Percentiles rank a stretch among this genome's conserved stretches.
phyloP scores from a whole-genome alignment of 2,329 filamentous ascomycete species.

The Dactylellina drechsleri region DNA sequence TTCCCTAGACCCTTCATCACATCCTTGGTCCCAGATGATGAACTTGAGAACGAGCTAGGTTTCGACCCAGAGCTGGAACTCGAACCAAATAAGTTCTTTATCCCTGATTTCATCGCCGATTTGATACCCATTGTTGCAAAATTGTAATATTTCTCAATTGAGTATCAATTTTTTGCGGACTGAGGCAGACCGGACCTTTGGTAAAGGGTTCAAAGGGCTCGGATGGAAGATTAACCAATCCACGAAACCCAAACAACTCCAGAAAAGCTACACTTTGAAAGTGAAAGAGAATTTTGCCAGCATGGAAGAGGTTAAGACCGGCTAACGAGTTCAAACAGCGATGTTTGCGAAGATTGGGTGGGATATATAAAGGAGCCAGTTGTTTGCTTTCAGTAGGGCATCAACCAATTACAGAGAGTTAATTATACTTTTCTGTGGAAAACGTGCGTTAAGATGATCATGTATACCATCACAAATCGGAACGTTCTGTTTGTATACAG shows the following conservation, averaged over 20 bases:
- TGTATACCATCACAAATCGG: too few relatives aligned
- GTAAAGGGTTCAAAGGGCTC: not conserved
- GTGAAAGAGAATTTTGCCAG: too few relatives aligned
- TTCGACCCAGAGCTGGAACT: conserved; percentile 14
- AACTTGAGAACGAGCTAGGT: not conserved
- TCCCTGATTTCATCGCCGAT: conserved; percentile 3
- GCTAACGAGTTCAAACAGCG: too few relatives aligned
- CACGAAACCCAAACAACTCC: not conserved
- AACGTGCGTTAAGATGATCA: too few relatives aligned
- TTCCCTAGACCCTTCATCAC: conserved; percentile 6
- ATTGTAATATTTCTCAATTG: not conserved
- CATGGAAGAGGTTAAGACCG: too few relatives aligned
- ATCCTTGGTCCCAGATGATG: not conserved
- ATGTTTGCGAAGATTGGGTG: too few relatives aligned
- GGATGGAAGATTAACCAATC: not conserved
- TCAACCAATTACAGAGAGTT: too few relatives aligned
- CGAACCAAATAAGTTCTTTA: conserved; percentile 25
- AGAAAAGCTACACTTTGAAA: not conserved
- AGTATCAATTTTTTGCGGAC: not conserved
- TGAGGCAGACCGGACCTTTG: not conserved
- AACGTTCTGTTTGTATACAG: too few relatives aligned
- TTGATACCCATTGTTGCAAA: conserved; percentile 23
- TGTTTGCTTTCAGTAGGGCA: too few relatives aligned
- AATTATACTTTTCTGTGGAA: too few relatives aligned
- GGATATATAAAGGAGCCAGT: too few relatives aligned